Evolutionary conservation across 2,329 filamentous ascomycete genomes (phyloP), one percentile per base, ranked within the genome.

Genomic region (Colletotrichum trifolii): DNA sequence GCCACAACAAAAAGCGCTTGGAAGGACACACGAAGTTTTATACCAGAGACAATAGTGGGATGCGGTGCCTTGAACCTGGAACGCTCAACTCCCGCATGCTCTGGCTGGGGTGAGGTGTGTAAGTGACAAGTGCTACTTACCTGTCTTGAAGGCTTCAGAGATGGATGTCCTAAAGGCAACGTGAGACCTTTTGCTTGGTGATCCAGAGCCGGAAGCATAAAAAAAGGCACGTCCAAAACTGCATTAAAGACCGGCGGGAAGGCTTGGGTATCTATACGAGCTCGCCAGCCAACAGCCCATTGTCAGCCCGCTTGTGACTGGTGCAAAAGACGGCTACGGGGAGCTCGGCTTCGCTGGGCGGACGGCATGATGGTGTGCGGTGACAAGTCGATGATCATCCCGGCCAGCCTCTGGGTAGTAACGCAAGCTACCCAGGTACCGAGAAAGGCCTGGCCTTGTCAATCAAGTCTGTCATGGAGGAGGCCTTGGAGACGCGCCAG

Each of bases 221-320:
- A 47, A 43, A 53, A 15, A 15, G 36, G 6, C 42, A 47, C 12
- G 34, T 8, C 10, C 8, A 60, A 65, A n/a, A 12, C 2, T 7
- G n/a, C 17, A 17, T 6, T 5, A 13, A 64, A 48, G 34, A 15
- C 50, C 48, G 58, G 58, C 47, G 58, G 58, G 58, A 62, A 10
- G 36, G n/a, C 52, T 42, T 57, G 40, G 36, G 52, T 65, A 65
- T 65, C 62, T 65, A 65, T 65, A 62, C 62, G 62, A 62, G 52
- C 52, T 47, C 52, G 38, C 49, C 55, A 49, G 62, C 47, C 35
- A 36, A 50, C 40, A 15, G 50, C 57, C 50, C 57, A 49, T 35
- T 34, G 15, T 48, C 35, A 12, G 39, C 17, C 15, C 50, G 54
- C 43, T 43, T 61, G 52, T 55, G 58, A 61, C 42, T 43, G 38